Percentiles rank a stretch among this genome's conserved stretches.
These are phyloP conservation scores for Nyctanthes arbortristis DNA, from an alignment of 257 asterid genomes.

Conservation along the genomic window DNA sequence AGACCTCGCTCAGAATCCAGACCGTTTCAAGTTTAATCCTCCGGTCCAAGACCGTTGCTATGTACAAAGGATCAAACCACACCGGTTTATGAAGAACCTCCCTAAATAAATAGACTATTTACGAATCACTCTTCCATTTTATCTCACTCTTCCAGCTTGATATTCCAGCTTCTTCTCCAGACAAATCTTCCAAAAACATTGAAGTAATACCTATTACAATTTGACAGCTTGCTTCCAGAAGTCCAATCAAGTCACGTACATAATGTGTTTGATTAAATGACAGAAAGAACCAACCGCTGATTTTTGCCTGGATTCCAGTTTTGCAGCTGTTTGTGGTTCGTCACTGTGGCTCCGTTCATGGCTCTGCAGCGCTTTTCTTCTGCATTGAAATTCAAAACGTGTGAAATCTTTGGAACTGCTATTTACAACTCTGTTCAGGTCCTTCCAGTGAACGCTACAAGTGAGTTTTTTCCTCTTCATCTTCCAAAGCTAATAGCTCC, in stretches of 20 bases:
- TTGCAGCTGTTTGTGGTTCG: constrained; percentile 14
- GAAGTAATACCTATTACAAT: not conserved
- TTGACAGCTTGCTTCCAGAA: not conserved
- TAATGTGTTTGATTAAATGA: constrained; percentile 51
- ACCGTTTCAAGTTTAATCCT: too few species aligned
- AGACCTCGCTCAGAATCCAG: too few species aligned
- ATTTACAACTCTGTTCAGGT: constrained; percentile 22
- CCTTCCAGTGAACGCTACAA: constrained; percentile 32
- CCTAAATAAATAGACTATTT: too few species aligned
- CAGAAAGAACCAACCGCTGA: constrained; percentile 18
- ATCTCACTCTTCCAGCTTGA: too few species aligned
- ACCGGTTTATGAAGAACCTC: too few species aligned
- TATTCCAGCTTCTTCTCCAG: too few species aligned
- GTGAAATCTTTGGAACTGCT: constrained; percentile 50
- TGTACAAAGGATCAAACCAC: too few species aligned
- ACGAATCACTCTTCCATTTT: too few species aligned
- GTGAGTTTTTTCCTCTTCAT: constrained; percentile 30
- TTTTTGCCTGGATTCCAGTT: not conserved
- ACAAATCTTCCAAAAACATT: too few species aligned
- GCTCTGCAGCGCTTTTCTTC: constrained; percentile 36
- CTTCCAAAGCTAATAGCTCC: not conserved
- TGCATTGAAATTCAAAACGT: constrained; percentile 39
- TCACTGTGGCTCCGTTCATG: constrained; percentile 23
- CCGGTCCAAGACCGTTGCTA: too few species aligned
- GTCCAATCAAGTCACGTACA: constrained; percentile 13